phyloP scores from a whole-genome alignment of 768 basidiomycete genomes.

The Lenzites betulinus region DNA sequence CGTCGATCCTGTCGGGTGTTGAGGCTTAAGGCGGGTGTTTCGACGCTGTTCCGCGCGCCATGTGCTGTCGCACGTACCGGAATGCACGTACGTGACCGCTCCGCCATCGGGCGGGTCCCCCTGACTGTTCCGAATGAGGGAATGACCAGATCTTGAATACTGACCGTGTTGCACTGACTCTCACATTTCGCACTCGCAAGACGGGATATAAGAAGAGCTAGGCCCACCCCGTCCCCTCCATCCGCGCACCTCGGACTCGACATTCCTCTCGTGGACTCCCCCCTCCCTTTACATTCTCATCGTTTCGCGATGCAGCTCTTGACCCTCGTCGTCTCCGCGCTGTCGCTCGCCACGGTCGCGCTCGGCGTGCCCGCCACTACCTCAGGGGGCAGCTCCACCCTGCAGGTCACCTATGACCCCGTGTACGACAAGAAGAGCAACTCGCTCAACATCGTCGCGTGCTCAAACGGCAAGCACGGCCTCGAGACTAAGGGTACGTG shows the following conservation, averaged over 20 bases:
- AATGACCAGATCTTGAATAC: not conserved
- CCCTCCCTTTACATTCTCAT: not conserved
- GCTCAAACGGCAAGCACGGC: slow-evolving; percentile 42
- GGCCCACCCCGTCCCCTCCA: not conserved
- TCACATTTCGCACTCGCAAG: no score
- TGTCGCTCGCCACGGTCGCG: slow-evolving; percentile 14
- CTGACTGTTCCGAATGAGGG: not conserved
- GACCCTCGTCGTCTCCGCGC: slow-evolving; percentile 12
- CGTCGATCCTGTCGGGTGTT: no score
- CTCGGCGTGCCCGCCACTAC: slow-evolving; percentile 5
- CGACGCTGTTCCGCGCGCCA: not conserved
- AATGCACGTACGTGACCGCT: slow-evolving; percentile 1
- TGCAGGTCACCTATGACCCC: slow-evolving; percentile 39
- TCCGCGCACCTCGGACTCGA: not conserved
- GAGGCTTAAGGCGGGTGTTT: not conserved
- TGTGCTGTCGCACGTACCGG: not conserved
- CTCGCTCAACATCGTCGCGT: slow-evolving; percentile 36
- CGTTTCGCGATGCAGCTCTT: slow-evolving; percentile 20
- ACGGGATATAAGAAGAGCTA: not conserved
- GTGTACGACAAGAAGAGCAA: slow-evolving; percentile 35
- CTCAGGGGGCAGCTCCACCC: not conserved
- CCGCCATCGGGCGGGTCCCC: not conserved
- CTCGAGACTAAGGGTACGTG: slow-evolving; percentile 31
- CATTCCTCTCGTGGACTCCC: not conserved
- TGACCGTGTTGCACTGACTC: no score